Evolutionary conservation across 192 early-diverging fungal genomes (phyloP).

Genomic region (Phycomyces nitens): DNA sequence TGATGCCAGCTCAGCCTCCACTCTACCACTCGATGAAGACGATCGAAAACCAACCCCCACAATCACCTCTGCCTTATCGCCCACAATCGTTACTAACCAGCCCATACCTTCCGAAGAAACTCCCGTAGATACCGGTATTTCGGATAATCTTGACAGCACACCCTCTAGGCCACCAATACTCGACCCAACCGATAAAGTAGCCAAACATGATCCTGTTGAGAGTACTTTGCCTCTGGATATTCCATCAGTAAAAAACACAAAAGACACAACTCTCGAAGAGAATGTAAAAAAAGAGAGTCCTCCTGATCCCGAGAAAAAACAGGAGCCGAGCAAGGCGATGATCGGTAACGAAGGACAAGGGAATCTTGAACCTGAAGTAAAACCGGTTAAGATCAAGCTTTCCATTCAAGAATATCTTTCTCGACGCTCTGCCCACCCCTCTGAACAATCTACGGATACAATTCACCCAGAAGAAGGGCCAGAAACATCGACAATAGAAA

Average conservation of each 20-base stretch:
- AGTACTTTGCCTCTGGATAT: no score
- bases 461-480: neutral
- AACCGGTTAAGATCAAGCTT: neutral
- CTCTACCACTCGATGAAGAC: constrained; percentile 8
- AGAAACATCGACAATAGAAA: neutral
- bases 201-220: no score
- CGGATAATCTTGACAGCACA: no score
- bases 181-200: no score
- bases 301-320: neutral
- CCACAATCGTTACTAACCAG: no score
- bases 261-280: no score
- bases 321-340: neutral
- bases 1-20: constrained; percentile 16
- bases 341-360: neutral
- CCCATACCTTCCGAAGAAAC: no score
- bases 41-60: neutral
- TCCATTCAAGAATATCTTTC: constrained; percentile 1
- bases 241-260: no score
- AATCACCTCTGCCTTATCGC: no score
- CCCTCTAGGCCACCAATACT: no score
- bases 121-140: no score
- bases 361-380: neutral
- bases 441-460: neutral
- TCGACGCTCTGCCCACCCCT: neutral
- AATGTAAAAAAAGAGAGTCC: no score